Evolutionary conservation across 2,329 filamentous ascomycete species (phyloP).

Genomic region (Fusarium proliferatum): DNA sequence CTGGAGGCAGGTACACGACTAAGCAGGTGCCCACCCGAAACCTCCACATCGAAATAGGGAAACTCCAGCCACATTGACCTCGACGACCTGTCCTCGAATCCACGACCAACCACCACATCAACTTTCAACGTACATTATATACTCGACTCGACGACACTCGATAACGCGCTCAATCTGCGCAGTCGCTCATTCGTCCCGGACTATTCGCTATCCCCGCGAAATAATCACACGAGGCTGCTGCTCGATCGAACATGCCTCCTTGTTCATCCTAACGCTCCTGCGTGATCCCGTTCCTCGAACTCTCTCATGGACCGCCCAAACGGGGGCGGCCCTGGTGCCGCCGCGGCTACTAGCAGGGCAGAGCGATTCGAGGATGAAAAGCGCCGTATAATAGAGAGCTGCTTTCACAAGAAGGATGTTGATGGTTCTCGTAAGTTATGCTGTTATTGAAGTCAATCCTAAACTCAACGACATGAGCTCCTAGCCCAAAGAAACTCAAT

Average conservation of each 20-base stretch:
- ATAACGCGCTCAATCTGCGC: slow-evolving; percentile 13
- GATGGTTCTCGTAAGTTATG: slow-evolving; percentile 81
- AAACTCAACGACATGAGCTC: not conserved
- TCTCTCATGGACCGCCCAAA: slow-evolving; percentile 55
- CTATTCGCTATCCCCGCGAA: not conserved
- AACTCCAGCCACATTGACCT: slow-evolving; percentile 42
- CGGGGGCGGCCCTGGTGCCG: slow-evolving; percentile 50
- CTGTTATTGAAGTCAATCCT: slow-evolving; percentile 22
- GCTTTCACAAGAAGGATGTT: slow-evolving; percentile 88
- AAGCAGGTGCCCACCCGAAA: slow-evolving; percentile 36
- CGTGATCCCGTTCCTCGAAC: slow-evolving; percentile 36
- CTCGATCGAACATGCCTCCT: slow-evolving; percentile 46
- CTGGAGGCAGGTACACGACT: slow-evolving; percentile 34
- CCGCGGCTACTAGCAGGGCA: slow-evolving; percentile 61
- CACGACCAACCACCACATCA: slow-evolving; percentile 21
- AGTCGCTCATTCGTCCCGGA: not conserved
- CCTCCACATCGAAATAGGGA: slow-evolving; percentile 41
- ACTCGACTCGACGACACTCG: not conserved
- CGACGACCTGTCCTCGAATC: slow-evolving; percentile 39
- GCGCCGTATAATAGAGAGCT: slow-evolving; percentile 91
- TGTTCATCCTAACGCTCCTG: slow-evolving; percentile 41
- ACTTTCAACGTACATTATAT: not conserved
- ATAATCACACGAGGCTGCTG: slow-evolving; percentile 1
- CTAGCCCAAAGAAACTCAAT: not conserved
- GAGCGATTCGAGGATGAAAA: slow-evolving; percentile 98